Percentiles rank a stretch among this genome's conserved stretches.
These are phyloP conservation scores for Mortierella alpina DNA, from an alignment of 192 early-diverging fungal genomes.

Conservation along the genomic window DNA sequence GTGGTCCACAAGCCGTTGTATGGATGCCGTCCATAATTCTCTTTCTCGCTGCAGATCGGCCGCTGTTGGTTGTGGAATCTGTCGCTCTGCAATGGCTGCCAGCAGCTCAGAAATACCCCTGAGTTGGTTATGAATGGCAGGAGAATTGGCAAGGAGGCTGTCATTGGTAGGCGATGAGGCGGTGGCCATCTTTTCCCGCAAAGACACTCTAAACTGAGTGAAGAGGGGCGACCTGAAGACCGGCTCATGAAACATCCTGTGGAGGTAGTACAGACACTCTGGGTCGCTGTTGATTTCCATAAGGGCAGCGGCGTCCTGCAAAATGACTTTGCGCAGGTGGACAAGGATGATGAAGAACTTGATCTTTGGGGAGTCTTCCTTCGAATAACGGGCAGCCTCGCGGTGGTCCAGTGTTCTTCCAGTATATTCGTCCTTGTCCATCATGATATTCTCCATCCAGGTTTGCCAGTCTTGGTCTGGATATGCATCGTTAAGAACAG, in stretches of 20 bases:
- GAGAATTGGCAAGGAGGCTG: slow-evolving; percentile 5
- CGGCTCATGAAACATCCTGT: not conserved
- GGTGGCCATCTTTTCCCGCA: not conserved
- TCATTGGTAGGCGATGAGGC: not conserved
- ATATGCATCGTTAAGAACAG: not conserved
- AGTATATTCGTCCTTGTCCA: not conserved
- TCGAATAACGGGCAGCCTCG: not conserved
- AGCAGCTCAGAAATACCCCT: no score
- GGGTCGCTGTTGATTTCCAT: not conserved
- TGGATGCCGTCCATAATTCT: no score
- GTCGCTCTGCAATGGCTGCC: no score
- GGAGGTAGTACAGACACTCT: not conserved
- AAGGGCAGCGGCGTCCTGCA: slow-evolving; percentile 14
- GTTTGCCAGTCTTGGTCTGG: not conserved
- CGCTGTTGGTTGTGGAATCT: no score
- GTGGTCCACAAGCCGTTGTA: no score
- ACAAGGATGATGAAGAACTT: not conserved
- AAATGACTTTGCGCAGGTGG: slow-evolving; percentile 18
- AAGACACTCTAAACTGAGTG: not conserved
- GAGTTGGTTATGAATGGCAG: slow-evolving; percentile 1
- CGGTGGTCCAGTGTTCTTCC: not conserved
- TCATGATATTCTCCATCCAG: slow-evolving; percentile 9
- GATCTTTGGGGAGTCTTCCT: not conserved
- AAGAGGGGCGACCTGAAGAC: slow-evolving; percentile 1
- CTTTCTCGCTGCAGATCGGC: no score